A percentile compares a stretch with the other conserved stretches of the same genome.
phyloP scores from a whole-genome alignment of 192 early-diverging fungal species.

The Geranomyces variabilis region DNA sequence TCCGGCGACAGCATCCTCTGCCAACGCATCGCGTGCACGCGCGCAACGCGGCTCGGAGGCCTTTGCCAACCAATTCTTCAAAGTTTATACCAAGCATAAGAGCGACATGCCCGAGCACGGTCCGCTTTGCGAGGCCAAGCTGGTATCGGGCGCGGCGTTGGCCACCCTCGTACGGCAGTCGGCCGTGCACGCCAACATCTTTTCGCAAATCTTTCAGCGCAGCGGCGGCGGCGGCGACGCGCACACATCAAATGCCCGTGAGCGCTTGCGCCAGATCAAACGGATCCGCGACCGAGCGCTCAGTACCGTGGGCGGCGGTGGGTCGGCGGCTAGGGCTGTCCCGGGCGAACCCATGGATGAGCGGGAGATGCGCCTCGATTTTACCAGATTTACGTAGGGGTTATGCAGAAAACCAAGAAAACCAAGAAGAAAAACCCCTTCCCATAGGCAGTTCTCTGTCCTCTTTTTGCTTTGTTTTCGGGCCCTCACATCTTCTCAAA shows the following conservation, averaged over 20 bases:
- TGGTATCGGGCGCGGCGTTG: slow-evolving; percentile 77
- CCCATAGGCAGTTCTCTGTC: background rate
- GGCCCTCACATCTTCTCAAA: no score
- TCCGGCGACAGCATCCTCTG: background rate
- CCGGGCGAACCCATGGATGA: slow-evolving; percentile 11
- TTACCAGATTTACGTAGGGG: slow-evolving; percentile 20
- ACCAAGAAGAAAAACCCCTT: no score
- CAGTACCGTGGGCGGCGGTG: background rate
- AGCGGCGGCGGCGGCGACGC: slow-evolving; percentile 46
- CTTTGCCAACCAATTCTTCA: slow-evolving; percentile 53
- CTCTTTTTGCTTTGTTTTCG: no score
- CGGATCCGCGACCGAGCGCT: slow-evolving; percentile 64
- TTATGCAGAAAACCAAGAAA: no score
- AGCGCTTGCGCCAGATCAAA: slow-evolving; percentile 90
- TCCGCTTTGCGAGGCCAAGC: slow-evolving; percentile 77
- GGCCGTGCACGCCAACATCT: slow-evolving; percentile 86
- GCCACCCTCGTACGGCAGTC: slow-evolving; percentile 81
- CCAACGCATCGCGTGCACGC: background rate
- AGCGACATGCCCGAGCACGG: slow-evolving; percentile 76
- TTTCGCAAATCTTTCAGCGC: slow-evolving; percentile 82
- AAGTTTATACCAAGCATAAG: slow-evolving; percentile 69
- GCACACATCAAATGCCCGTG: slow-evolving; percentile 87
- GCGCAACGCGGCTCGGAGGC: background rate
- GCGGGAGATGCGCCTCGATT: slow-evolving; percentile 29
- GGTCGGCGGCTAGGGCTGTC: background rate